phyloP scores from a whole-genome alignment of 306 rosid species.

The Fragaria nilgerrensis region DNA sequence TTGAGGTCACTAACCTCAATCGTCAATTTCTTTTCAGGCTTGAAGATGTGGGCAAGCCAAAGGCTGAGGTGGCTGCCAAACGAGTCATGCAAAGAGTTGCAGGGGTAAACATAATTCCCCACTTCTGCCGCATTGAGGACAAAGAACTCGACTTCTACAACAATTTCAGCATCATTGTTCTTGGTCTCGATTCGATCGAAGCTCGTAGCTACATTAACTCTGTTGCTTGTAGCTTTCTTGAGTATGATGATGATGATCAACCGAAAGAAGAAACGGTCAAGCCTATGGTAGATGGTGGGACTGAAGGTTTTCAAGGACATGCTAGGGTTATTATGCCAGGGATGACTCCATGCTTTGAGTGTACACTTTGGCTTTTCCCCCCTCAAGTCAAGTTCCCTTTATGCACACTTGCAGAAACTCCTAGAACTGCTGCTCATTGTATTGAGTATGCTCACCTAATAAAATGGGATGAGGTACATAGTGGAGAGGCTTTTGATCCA shows the following conservation, averaged over 20 bases:
- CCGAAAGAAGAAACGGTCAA: slow-evolving; percentile 82
- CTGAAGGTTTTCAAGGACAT: slow-evolving; percentile 98
- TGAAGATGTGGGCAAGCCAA: slow-evolving; percentile 92
- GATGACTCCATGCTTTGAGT: slow-evolving; percentile 90
- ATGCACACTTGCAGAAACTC: slow-evolving; percentile 98
- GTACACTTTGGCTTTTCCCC: slow-evolving; percentile 98
- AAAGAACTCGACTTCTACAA: slow-evolving; percentile 73
- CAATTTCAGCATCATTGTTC: slow-evolving; percentile 76
- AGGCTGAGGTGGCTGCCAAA: slow-evolving; percentile 93
- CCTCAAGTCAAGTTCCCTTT: slow-evolving; percentile 98
- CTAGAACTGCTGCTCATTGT: slow-evolving; percentile 96
- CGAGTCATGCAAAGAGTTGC: slow-evolving; percentile 85
- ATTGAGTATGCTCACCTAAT: slow-evolving; percentile 93
- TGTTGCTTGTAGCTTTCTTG: slow-evolving; percentile 93
- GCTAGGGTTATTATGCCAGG: slow-evolving; percentile 96
- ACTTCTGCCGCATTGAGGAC: slow-evolving; percentile 91
- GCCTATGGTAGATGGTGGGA: slow-evolving; percentile 96
- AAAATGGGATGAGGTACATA: slow-evolving; percentile 91
- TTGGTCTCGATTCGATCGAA: slow-evolving; percentile 95
- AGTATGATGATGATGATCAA: slow-evolving; percentile 76
- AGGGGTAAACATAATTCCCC: slow-evolving; percentile 75
- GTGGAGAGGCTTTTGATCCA: slow-evolving; percentile 78
- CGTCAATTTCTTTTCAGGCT: slow-evolving; percentile 93
- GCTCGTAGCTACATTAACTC: slow-evolving; percentile 91
- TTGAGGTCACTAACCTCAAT: slow-evolving; percentile 91